Base-by-base conservation (phyloP, 352 stramenopile species). In the Aphanomyces invadans region DNA sequence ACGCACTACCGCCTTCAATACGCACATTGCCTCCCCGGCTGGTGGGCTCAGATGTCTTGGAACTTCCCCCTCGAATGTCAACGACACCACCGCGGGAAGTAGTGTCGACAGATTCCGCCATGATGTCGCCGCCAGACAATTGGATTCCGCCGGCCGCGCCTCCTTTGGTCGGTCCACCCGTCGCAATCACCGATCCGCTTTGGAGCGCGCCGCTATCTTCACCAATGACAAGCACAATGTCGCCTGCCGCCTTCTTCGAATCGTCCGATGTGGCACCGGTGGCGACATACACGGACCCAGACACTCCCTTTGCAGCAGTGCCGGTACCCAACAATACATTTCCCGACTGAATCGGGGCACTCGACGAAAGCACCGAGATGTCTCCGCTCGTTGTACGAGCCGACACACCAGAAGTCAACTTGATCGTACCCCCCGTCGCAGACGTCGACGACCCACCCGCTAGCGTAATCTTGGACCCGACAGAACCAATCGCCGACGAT, bases 381-480 rank as follows among this genome's bases (percentile, higher is more conserved):
- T 23, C 49, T 32, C 61, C 61, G 23, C 31, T 54, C 0, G 11
- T 29, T 5, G 44, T 38, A 4, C 7, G n/a, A 4, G 28, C 46
- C 12, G 60, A 67, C 10, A 25, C 26, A 25, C 60, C 60, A 12
- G 42, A 48, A 28, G 31, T 28, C 25, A 67, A 21, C 10, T 31
- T 10, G 12, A 67, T 12, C 11, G 21, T 53, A 33, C 70, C 67
- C 11, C 69, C 67, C 2, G 19, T 52, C 5, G 29, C 33, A 23
- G 25, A 26, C 4, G 57, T 44, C 23, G 49, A 39, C 21, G 55
- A 21, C 33, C 70, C 66, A 23, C 45, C 67, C 28, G 33, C 33
- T 12, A 74, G 38, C 17, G 32, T 36, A 48, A 74, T 17, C 25
- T 55, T 53, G 17, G 42, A 48, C 19, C 70, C 67, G 9, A 48